A percentile compares a stretch with the other conserved stretches of the same genome.
Conservation (phyloP, 2,329 filamentous ascomycete genomes). For the Cladosporium sp. region DNA sequence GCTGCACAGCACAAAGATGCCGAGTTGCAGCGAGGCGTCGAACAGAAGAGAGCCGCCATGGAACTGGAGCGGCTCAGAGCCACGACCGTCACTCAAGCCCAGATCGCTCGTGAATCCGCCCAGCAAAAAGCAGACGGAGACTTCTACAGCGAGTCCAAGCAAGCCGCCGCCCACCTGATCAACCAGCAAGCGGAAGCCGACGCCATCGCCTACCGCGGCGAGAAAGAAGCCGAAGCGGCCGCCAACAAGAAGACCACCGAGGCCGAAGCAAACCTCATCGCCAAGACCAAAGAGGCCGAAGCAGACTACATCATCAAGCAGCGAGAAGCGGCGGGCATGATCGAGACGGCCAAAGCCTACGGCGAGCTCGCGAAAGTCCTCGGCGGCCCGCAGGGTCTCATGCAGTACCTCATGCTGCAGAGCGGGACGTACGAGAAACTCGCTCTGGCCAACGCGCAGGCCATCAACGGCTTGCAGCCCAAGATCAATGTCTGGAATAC, state of each 20-base stretch:
- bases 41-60: slow-evolving; percentile 70
- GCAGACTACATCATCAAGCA: slow-evolving; percentile 57
- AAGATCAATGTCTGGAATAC: slow-evolving; percentile 94
- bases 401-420: slow-evolving; percentile 86
- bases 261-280: slow-evolving; percentile 38
- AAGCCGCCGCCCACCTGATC: slow-evolving; percentile 52
- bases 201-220: slow-evolving; percentile 42
- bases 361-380: slow-evolving; percentile 65
- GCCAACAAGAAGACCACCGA: slow-evolving; percentile 41
- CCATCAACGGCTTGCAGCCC: slow-evolving; percentile 71
- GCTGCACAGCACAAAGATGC: slow-evolving; percentile 71
- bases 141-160: slow-evolving; percentile 45
- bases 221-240: slow-evolving; percentile 36
- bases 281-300: slow-evolving; percentile 51
- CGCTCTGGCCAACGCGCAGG: slow-evolving; percentile 70
- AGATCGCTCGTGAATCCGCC: slow-evolving; percentile 61
- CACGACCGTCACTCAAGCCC: slow-evolving; percentile 71
- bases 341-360: slow-evolving; percentile 78
- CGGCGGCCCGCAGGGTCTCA: slow-evolving; percentile 69
- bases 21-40: slow-evolving; percentile 72
- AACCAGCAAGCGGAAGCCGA: slow-evolving; percentile 57
- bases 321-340: slow-evolving; percentile 71
- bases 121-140: slow-evolving; percentile 62
- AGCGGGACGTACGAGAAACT: slow-evolving; percentile 72
- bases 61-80: slow-evolving; percentile 77